Base-by-base conservation (phyloP, 371 early-diverging fungal genomes). In the Entomophthora muscae region DNA sequence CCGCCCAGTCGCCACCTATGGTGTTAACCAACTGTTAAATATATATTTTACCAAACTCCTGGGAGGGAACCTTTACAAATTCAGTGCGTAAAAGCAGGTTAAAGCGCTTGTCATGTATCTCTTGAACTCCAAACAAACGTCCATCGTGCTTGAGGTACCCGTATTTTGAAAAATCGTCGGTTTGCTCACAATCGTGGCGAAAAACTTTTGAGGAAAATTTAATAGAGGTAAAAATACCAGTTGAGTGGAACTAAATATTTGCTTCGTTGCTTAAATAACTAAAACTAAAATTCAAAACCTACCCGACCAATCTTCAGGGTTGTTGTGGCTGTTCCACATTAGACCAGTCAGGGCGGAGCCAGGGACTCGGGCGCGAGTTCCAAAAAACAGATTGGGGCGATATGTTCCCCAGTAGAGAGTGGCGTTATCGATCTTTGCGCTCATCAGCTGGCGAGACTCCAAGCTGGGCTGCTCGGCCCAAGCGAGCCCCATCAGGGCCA, bases 321-420 rank as follows among this genome's bases (percentile, higher is more conserved):
- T 72, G 30, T 72, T 70, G 0, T 81, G 76, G 22, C 88, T 85
- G 72, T 86, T 90, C 97, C 97, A 96, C 82, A 90, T 86, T 22
- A 94, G 76, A 2, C 97, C 95, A 10, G 92, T 87, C 76, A 89
- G 76, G 42, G 93, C 68, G 1, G 91, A 79, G 53, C 86, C 76
- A 0, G 89, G 83, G 3, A 84, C 58, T 55, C 90, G 85, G 7
- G 93, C 84, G 0, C 89, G 80, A 0, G 89, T 86, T 30, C 97
- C 97, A 76, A 94, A 92, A 74, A 93, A 96, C n/a, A 94, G 78
- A 68, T 92, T 90, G 32, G 95, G 94, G 31, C 95, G 77, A 70
- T 92, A 93, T 0, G 91, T 87, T n/a, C 96, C 95, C 94, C 95
- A 96, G 54, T 79, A 67, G 1, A 84, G 67, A 17, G 70, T 57